These are phyloP conservation scores for Coniochaeta pulveracea DNA, from an alignment of 2,329 filamentous ascomycete genomes.

Conservation along the genomic window DNA sequence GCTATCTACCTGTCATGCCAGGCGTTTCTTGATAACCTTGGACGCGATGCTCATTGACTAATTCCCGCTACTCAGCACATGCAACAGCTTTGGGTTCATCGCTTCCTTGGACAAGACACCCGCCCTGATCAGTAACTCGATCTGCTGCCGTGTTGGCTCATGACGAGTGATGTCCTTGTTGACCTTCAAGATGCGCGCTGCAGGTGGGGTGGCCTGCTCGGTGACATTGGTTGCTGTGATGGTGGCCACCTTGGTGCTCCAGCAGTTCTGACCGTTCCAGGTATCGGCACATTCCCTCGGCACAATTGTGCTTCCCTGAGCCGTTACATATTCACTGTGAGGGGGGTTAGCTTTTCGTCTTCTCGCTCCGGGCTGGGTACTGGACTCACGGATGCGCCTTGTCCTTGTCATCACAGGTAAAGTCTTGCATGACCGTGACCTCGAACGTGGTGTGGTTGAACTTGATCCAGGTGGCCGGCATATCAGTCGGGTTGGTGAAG, in stretches of 20 bases:
- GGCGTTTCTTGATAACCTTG: no score
- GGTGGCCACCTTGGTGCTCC: conserved; percentile 1
- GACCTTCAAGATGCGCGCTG: not conserved
- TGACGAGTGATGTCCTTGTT: not conserved
- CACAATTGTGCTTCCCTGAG: not conserved
- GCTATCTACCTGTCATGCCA: no score
- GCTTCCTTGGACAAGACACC: not conserved
- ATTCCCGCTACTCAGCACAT: no score
- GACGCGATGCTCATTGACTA: no score
- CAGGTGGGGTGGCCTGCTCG: not conserved
- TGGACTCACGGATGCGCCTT: not conserved
- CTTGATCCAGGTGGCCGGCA: conserved; percentile 3
- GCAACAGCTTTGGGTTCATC: not conserved
- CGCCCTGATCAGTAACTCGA: not conserved
- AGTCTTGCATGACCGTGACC: conserved; percentile 3
- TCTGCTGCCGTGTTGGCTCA: not conserved
- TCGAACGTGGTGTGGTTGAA: conserved; percentile 5
- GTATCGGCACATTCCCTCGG: conserved; percentile 1
- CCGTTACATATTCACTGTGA: conserved; percentile 1
- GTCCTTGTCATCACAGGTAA: conserved; percentile 1
- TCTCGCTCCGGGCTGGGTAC: not conserved
- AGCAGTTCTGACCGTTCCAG: conserved; percentile 2
- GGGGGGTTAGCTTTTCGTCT: not conserved
- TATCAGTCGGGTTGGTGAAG: conserved; percentile 2
- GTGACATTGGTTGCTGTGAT: conserved; percentile 3